Evolutionary conservation across 257 asterid species (phyloP).

Genomic region (Solanum appendiculatum): DNA sequence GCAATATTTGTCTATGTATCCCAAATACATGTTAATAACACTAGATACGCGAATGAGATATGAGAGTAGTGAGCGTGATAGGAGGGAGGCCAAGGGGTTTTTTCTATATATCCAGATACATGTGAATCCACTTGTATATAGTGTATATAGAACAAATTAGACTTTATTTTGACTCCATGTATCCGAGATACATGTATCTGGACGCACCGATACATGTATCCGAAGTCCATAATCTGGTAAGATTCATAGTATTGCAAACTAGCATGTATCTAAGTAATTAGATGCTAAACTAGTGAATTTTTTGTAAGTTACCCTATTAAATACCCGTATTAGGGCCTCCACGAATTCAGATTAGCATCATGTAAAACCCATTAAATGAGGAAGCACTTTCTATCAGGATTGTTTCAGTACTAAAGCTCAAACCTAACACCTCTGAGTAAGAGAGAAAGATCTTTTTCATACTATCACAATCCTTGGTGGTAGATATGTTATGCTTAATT

Average conservation of each 20-base stretch:
- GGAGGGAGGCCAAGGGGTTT: too few relatives aligned
- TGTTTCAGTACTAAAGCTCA: neutral
- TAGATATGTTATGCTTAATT: neutral
- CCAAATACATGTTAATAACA: too few relatives aligned
- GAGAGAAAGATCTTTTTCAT: neutral
- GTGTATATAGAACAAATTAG: neutral
- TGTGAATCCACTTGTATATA: too few relatives aligned
- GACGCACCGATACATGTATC: neutral
- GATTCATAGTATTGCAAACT: too few relatives aligned
- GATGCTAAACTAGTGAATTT: neutral
- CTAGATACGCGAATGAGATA: too few relatives aligned
- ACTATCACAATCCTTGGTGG: neutral
- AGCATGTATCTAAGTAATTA: neutral
- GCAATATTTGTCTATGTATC: too few relatives aligned
- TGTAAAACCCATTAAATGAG: neutral
- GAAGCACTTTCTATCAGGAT: too few relatives aligned
- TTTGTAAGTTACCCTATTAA: neutral
- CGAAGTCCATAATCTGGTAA: too few relatives aligned
- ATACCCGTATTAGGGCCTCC: neutral
- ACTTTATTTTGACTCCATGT: neutral
- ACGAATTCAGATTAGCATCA: neutral
- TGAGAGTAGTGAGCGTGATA: too few relatives aligned
- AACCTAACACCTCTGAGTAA: neutral
- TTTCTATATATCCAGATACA: too few relatives aligned
- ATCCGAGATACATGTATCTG: neutral